These are phyloP conservation scores for Fusarium sublunatum DNA, from an alignment of 2,329 filamentous ascomycete species.

Conservation along the genomic window DNA sequence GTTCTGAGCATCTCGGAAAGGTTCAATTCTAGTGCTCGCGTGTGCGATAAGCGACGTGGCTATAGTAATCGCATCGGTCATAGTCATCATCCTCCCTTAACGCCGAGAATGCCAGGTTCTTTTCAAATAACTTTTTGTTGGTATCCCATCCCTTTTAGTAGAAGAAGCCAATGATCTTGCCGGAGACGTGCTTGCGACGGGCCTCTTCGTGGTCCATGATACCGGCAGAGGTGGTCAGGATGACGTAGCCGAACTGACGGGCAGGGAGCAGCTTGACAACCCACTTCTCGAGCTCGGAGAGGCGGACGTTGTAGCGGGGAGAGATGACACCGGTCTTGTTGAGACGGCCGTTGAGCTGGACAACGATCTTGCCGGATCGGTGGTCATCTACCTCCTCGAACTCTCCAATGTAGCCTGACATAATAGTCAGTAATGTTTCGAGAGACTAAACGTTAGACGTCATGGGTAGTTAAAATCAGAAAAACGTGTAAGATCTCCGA, in stretches of 20 bases:
- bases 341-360: slow-evolving; percentile 98
- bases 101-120: slow-evolving; percentile 52
- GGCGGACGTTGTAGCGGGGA: slow-evolving; percentile 99
- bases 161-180: slow-evolving; percentile 99
- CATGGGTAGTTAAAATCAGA: slow-evolving; percentile 71
- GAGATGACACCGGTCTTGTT: slow-evolving; percentile 99
- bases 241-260: slow-evolving; percentile 99
- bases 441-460: slow-evolving; percentile 93
- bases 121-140: slow-evolving; percentile 47
- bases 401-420: slow-evolving; percentile 94
- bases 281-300: slow-evolving; percentile 99
- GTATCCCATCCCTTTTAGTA: slow-evolving; percentile 71
- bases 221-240: slow-evolving; percentile 98
- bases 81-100: slow-evolving; percentile 51
- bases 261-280: slow-evolving; percentile 98
- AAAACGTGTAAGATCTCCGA: slow-evolving; percentile 97
- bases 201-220: slow-evolving; percentile 99
- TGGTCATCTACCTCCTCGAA: slow-evolving; percentile 99
- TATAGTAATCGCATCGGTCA: slow-evolving; percentile 52
- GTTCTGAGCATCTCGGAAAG: slow-evolving; percentile 48
- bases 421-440: slow-evolving; percentile 80
- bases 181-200: slow-evolving; percentile 96
- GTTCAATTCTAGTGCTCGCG: slow-evolving; percentile 52
- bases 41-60: slow-evolving; percentile 49
- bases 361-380: slow-evolving; percentile 99